Evolutionary conservation across 1,284 basidiomycete genomes (phyloP).

Genomic region (Pyrrhoderma lamaoense): DNA sequence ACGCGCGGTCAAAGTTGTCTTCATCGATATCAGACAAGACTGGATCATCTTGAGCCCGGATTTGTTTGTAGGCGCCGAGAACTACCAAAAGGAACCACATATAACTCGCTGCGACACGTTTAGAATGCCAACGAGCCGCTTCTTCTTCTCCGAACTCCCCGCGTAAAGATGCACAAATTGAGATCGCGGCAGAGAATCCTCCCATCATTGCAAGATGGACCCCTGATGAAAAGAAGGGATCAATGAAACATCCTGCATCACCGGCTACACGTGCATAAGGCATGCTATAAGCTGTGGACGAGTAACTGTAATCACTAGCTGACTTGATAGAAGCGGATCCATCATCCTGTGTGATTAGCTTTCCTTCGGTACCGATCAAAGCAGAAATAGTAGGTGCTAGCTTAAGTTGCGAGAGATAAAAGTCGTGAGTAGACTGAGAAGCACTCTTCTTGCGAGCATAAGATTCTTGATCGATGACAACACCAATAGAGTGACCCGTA

Average conservation of each 20-base stretch:
- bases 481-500: slow-evolving; percentile 60
- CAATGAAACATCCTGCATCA: slow-evolving; percentile 64
- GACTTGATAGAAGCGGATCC: slow-evolving; percentile 29
- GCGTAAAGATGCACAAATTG: slow-evolving; percentile 50
- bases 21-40: slow-evolving; percentile 49
- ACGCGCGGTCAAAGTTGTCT: slow-evolving; percentile 55
- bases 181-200: slow-evolving; percentile 46
- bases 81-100: slow-evolving; percentile 54
- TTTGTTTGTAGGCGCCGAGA: slow-evolving; percentile 57
- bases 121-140: slow-evolving; percentile 46
- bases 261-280: slow-evolving; percentile 54
- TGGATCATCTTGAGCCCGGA: slow-evolving; percentile 41
- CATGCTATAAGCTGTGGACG: slow-evolving; percentile 54
- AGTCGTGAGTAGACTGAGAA: neutral
- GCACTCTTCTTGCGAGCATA: neutral
- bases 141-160: slow-evolving; percentile 46
- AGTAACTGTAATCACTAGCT: slow-evolving; percentile 64
- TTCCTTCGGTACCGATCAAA: slow-evolving; percentile 6
- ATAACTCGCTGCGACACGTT: slow-evolving; percentile 35
- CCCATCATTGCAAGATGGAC: slow-evolving; percentile 61
- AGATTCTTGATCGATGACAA: slow-evolving; percentile 48
- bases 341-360: neutral
- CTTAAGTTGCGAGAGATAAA: slow-evolving; percentile 12
- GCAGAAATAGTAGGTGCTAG: slow-evolving; percentile 4
- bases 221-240: slow-evolving; percentile 67